These are phyloP conservation scores for Ilyonectria destructans DNA, from an alignment of 2,329 filamentous ascomycete genomes.

Conservation along the genomic window DNA sequence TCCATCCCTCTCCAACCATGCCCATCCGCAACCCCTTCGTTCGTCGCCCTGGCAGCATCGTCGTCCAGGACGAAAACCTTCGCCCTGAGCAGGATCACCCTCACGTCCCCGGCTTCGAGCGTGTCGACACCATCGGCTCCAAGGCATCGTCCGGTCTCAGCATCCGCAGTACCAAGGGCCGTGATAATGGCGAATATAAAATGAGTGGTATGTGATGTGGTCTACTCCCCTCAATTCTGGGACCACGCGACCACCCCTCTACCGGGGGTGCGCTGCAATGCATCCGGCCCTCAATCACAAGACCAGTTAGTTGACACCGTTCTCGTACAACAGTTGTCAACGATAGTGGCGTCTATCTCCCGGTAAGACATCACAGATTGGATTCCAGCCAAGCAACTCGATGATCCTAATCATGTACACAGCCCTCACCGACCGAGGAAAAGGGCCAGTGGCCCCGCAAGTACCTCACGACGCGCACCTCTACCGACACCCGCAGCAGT, in stretches of 20 bases:
- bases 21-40: constrained; percentile 82
- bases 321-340: constrained; percentile 81
- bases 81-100: constrained; percentile 57
- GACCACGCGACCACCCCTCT: constrained; percentile 35
- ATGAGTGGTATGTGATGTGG: constrained; percentile 77
- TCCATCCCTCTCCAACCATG: constrained; percentile 63
- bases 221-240: constrained; percentile 6
- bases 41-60: constrained; percentile 68
- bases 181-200: constrained; percentile 82
- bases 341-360: constrained; percentile 94
- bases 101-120: constrained; percentile 67
- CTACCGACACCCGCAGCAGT: constrained; percentile 72
- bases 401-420: constrained; percentile 32
- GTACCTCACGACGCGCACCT: constrained; percentile 67
- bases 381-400: background rate
- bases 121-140: constrained; percentile 75
- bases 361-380: constrained; percentile 70
- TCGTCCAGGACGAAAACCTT: constrained; percentile 68
- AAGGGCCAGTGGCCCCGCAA: constrained; percentile 82
- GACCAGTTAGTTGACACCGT: constrained; percentile 48
- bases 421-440: constrained; percentile 93
- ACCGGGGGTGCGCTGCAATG: constrained; percentile 36
- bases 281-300: constrained; percentile 42
- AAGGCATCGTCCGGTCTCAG: constrained; percentile 75
- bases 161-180: constrained; percentile 73